Conservation (phyloP, 257 asterid species). For the Jacaranda mimosifolia region DNA sequence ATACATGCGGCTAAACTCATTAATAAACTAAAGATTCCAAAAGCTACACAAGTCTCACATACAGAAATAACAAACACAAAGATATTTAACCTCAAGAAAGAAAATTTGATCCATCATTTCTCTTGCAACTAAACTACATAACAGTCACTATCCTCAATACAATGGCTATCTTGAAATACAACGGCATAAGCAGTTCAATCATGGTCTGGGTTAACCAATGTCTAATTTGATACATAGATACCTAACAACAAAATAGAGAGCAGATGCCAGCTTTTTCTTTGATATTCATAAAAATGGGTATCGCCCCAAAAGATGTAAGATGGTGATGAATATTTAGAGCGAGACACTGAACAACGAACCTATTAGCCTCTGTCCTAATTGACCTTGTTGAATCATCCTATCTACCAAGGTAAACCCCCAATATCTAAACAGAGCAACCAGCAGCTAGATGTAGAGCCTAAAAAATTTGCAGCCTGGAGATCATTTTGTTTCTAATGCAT, state of each 20-base stretch:
- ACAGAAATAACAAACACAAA: neutral
- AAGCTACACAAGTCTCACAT: neutral
- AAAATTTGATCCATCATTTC: neutral
- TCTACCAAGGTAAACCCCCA: slow-evolving; percentile 27
- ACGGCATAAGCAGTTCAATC: neutral
- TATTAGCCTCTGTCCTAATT: neutral
- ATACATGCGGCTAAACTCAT: neutral
- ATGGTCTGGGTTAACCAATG: neutral
- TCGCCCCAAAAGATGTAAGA: slow-evolving; percentile 13
- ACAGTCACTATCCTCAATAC: neutral
- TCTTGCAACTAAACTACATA: slow-evolving; percentile 10
- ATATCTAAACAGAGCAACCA: slow-evolving; percentile 4
- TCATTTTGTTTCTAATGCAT: slow-evolving; percentile 33
- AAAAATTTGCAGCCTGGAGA: slow-evolving; percentile 17
- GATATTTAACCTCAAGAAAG: neutral
- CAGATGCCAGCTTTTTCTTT: neutral
- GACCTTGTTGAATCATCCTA: neutral
- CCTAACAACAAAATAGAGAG: neutral
- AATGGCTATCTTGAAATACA: slow-evolving; percentile 7
- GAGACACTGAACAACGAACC: neutral
- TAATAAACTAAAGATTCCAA: neutral
- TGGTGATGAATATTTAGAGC: slow-evolving; percentile 22
- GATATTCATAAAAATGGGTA: neutral
- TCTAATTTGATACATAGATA: neutral
- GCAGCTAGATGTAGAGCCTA: slow-evolving; percentile 17